Conservation (phyloP, 495 filamentous ascomycete species). For the Xylaria acuta region DNA sequence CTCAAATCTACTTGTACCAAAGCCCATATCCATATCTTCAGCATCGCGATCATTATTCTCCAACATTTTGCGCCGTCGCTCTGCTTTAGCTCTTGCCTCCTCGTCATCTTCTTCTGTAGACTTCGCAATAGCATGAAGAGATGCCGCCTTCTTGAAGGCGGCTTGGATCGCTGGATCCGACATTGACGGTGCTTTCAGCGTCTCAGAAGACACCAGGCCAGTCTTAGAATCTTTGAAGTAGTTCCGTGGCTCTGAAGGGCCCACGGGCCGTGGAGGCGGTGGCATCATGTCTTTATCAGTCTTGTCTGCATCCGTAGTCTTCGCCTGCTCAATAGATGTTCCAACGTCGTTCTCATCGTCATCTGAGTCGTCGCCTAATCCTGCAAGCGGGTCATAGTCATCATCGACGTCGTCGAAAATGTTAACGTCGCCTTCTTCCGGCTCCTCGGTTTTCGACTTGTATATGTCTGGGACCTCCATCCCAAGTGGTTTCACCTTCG, state of each 20-base stretch:
- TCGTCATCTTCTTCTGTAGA: constrained; percentile 53
- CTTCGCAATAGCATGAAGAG: constrained; percentile 62
- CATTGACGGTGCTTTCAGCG: constrained; percentile 61
- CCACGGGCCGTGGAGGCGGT: constrained; percentile 48
- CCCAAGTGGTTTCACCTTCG: constrained; percentile 69
- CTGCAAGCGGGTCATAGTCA: constrained; percentile 88
- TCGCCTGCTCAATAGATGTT: constrained; percentile 43
- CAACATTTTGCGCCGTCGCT: constrained; percentile 75
- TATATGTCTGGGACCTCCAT: constrained; percentile 77
- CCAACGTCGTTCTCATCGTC: constrained; percentile 59
- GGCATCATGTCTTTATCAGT: constrained; percentile 45
- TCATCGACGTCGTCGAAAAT: constrained; percentile 89
- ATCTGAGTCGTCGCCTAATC: constrained; percentile 63
- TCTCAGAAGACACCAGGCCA: constrained; percentile 47
- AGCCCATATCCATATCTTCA: constrained; percentile 92
- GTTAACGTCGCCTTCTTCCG: constrained; percentile 67
- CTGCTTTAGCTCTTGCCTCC: constrained; percentile 55
- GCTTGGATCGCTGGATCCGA: constrained; percentile 82
- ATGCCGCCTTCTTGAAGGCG: constrained; percentile 82
- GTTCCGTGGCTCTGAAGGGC: constrained; percentile 51
- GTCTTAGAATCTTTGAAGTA: constrained; percentile 67
- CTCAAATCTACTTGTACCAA: constrained; percentile 82
- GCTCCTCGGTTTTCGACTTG: constrained; percentile 55
- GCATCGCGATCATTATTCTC: constrained; percentile 80
- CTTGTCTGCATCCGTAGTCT: constrained; percentile 36